phyloP scores from a whole-genome alignment of 129 eudicot species.

The Saposhnikovia divaricata region DNA sequence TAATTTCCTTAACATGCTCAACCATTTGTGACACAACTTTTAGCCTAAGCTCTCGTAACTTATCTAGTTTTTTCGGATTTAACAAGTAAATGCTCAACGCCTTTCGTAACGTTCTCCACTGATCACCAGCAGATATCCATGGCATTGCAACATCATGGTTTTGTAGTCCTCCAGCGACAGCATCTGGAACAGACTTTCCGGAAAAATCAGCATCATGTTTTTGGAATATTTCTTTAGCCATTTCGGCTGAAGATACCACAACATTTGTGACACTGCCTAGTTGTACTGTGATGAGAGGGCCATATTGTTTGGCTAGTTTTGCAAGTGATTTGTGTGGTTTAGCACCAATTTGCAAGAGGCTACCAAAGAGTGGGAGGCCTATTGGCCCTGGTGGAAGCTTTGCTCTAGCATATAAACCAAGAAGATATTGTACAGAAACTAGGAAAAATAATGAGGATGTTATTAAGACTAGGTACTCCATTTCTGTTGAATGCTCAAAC shows the following conservation, averaged over 20 bases:
- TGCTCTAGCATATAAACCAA: neutral
- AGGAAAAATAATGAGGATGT: neutral
- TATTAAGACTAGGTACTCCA: neutral
- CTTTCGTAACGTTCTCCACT: neutral
- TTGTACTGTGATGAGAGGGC: slow-evolving; percentile 51
- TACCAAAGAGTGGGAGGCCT: slow-evolving; percentile 41
- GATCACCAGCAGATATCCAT: neutral
- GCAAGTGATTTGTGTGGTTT: slow-evolving; percentile 38
- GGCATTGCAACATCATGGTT: neutral
- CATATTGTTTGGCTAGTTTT: slow-evolving; percentile 27
- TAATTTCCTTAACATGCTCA: neutral
- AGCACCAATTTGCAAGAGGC: slow-evolving; percentile 33
- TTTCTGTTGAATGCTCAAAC: neutral
- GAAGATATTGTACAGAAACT: neutral
- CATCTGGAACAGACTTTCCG: slow-evolving; percentile 30
- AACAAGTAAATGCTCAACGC: neutral
- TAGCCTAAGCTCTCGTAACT: neutral
- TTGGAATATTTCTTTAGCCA: slow-evolving; percentile 49
- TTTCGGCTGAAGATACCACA: slow-evolving; percentile 46
- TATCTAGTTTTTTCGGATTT: neutral
- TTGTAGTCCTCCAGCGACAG: slow-evolving; percentile 9
- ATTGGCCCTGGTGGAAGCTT: slow-evolving; percentile 32
- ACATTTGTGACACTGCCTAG: slow-evolving; percentile 41
- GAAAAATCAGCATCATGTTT: slow-evolving; percentile 44
- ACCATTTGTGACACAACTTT: neutral